These are phyloP conservation scores for Aspergillus ochraceus DNA, from an alignment of 2,329 filamentous ascomycete species.

Conservation along the genomic window DNA sequence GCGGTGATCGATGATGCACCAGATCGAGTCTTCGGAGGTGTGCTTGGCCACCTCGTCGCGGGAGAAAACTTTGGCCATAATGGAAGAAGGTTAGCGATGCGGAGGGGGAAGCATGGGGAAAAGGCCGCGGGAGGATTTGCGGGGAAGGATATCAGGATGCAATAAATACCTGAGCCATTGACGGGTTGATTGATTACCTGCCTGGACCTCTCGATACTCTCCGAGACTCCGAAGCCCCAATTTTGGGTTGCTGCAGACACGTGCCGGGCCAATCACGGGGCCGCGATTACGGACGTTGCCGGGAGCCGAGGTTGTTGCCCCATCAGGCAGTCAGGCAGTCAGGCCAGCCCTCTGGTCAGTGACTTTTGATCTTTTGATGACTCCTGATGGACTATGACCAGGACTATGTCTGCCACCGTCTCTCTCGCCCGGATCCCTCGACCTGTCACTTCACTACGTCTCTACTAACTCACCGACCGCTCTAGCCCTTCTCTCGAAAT, in stretches of 20 bases:
- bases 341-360: background rate
- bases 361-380: no score
- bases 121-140: background rate
- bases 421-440: no score
- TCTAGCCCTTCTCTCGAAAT: no score
- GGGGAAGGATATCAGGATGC: background rate
- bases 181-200: no score
- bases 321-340: background rate
- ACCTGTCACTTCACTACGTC: no score
- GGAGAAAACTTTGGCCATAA: conserved; percentile 37
- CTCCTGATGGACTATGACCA: no score
- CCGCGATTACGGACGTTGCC: conserved; percentile 12
- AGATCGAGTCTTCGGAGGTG: conserved; percentile 72
- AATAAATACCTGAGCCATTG: background rate
- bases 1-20: conserved; percentile 82
- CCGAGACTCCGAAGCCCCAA: background rate
- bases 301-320: conserved; percentile 17
- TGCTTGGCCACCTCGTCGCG: conserved; percentile 69
- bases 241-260: background rate
- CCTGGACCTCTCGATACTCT: background rate
- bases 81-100: background rate
- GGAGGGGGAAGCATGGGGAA: background rate
- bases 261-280: conserved; percentile 13
- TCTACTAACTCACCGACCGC: no score
- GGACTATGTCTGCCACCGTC: no score